Evolutionary conservation across 176 grass and related monocot genomes (phyloP), one percentile per base, ranked within the genome.

Genomic region (Melocanna baccifera): DNA sequence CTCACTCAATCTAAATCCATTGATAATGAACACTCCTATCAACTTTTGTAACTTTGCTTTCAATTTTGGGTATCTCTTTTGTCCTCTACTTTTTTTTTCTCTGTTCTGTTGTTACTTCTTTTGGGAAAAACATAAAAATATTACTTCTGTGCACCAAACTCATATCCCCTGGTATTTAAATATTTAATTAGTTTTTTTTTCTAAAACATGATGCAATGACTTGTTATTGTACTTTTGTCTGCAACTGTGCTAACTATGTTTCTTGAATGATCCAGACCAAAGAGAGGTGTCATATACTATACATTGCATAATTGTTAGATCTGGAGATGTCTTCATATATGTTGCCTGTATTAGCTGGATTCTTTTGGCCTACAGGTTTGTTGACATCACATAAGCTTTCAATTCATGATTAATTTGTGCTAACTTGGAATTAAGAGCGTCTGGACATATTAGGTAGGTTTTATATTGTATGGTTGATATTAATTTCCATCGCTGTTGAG

Each of bases 401-500:
- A 37, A 46, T 84, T 77, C 32, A n/a, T 71, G 16, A 63, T 78
- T 76, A 78, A 70, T 58, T 43, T 64, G n/a, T 18, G 51, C 52
- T 83, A 25, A 61, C 62, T 48, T 29, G 55, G 11, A 65, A 36
- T 79, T 73, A 84, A 73, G 56, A 62, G 56, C 13, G 26, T 71
- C 75, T 82, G 52, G 86, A 40, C 36, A 26, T 26, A 43, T 79
- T 74, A 51, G 58, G 69, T 67, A 88, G 36, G 28, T n/a, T 47
- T 56, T 55, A 59, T 80, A 48, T 62, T n/a, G 75, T 88, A 36
- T 37, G 57, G 15, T 37, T 67, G 11, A 30, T 48, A 84, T 64
- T 88, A 79, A 84, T 43, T 88, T 74, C 46, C n/a, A n/a, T 84
- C 23, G 48, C 20, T 74, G 47, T 73, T 64, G n/a, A 67, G 37